These are phyloP conservation scores for Fusarium nisikadoi DNA, from an alignment of 2,329 filamentous ascomycete genomes.

Conservation along the genomic window DNA sequence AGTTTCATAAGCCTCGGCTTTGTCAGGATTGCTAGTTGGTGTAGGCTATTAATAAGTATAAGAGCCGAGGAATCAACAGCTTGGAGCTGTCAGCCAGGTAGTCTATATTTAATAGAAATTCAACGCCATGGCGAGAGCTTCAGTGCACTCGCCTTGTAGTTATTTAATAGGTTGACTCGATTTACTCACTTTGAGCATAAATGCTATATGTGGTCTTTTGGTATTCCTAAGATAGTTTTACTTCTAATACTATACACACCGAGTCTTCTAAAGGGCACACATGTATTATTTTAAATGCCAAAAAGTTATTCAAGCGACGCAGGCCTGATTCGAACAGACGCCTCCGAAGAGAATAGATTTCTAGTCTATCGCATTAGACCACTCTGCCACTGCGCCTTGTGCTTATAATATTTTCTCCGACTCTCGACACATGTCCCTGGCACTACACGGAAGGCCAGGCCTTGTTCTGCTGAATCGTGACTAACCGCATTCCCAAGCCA, in stretches of 20 bases:
- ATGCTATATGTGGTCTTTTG: background rate
- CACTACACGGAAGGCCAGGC: background rate
- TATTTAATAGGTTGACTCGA: background rate
- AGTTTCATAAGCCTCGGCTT: background rate
- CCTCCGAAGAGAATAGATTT: slow-evolving; percentile 31
- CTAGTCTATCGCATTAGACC: slow-evolving; percentile 33
- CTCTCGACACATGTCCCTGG: background rate
- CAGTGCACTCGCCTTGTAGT: background rate
- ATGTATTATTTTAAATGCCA: background rate
- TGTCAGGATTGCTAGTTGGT: background rate
- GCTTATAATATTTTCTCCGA: background rate
- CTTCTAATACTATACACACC: rapidly evolving
- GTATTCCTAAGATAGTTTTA: background rate
- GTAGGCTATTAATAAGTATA: background rate
- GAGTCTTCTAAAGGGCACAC: too few species aligned
- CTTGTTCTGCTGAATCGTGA: background rate
- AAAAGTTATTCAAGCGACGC: slow-evolving; percentile 39
- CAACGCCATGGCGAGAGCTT: slow-evolving; percentile 7
- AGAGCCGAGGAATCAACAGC: background rate
- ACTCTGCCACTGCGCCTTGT: slow-evolving; percentile 28
- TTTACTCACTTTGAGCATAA: background rate
- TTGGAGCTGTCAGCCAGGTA: background rate
- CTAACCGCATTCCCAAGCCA: too few species aligned
- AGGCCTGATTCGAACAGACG: slow-evolving; percentile 31
- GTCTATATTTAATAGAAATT: background rate